Percentiles rank a stretch among this genome's conserved stretches.
Conservation (phyloP, 805 yeast species). For the Starmera quercuum region DNA sequence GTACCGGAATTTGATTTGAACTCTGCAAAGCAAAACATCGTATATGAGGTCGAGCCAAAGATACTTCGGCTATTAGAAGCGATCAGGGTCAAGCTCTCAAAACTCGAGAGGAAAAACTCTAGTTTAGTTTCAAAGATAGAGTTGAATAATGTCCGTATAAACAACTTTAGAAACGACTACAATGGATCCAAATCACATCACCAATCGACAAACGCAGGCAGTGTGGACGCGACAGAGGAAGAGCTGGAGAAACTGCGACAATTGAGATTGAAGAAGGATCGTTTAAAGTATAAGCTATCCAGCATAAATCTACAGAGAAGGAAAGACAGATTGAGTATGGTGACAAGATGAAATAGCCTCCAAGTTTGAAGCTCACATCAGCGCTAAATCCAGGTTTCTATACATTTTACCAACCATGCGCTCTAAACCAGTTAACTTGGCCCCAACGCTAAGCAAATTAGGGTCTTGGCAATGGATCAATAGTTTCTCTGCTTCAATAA, state of each 20-base stretch:
- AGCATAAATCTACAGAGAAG: constrained; percentile 18
- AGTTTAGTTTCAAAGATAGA: constrained; percentile 29
- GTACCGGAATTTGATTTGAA: constrained; percentile 41
- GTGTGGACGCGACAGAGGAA: constrained; percentile 21
- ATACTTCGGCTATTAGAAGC: constrained; percentile 23
- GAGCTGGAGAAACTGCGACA: constrained; percentile 31
- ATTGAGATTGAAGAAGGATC: constrained; percentile 34
- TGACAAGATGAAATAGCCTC: constrained; percentile 3
- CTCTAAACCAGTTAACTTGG: constrained; percentile 58
- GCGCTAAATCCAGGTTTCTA: constrained; percentile 14
- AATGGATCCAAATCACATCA: constrained; percentile 5
- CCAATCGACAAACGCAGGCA: constrained; percentile 9
- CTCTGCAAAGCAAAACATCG: constrained; percentile 30
- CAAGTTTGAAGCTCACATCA: constrained; percentile 10
- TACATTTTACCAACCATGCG: constrained; percentile 17
- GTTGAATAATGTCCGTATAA: constrained; percentile 32
- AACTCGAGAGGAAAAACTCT: constrained; percentile 25
- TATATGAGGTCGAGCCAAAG: constrained; percentile 34
- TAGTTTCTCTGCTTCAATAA: constrained; percentile 50
- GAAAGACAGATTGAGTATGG: constrained; percentile 19
- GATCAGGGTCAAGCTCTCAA: constrained; percentile 26
- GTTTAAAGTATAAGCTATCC: constrained; percentile 33
- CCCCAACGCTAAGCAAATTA: constrained; percentile 48
- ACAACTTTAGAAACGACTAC: constrained; percentile 17
- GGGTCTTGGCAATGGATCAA: constrained; percentile 66